These are phyloP conservation scores for Russula sp. DNA, from an alignment of 768 basidiomycete species.

Conservation along the genomic window DNA sequence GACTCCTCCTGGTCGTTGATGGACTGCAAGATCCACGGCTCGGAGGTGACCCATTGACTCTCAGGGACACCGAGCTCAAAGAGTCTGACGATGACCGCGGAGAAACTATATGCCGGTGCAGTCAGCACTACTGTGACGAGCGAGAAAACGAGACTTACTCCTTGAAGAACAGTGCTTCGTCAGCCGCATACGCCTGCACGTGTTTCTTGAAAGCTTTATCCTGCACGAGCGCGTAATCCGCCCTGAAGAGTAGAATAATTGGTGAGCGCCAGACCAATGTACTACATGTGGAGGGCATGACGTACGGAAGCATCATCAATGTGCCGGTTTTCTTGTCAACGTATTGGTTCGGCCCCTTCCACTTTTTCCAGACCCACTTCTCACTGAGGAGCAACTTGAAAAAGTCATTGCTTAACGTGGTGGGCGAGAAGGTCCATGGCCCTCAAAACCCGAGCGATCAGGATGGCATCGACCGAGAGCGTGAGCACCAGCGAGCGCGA, in stretches of 20 bases:
- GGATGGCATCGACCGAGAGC: constrained; percentile 94
- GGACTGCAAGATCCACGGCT: constrained; percentile 73
- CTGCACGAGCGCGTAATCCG: constrained; percentile 83
- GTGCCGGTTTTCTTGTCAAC: constrained; percentile 86
- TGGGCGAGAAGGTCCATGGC: constrained; percentile 95
- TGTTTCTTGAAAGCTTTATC: constrained; percentile 93
- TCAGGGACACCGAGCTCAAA: constrained; percentile 93
- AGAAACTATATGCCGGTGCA: constrained; percentile 57
- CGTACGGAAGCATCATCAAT: constrained; percentile 95
- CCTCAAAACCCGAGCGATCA: constrained; percentile 76
- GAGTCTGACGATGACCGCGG: constrained; percentile 68
- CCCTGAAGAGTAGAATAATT: constrained; percentile 41
- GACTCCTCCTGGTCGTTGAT: constrained; percentile 42
- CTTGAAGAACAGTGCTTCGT: constrained; percentile 85
- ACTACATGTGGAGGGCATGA: constrained; percentile 27
- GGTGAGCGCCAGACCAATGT: neutral
- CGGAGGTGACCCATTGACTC: constrained; percentile 66
- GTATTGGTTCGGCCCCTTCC: constrained; percentile 90
- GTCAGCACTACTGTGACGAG: constrained; percentile 13
- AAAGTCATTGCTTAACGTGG: constrained; percentile 82
- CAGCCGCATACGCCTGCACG: constrained; percentile 82
- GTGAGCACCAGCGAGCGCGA: constrained; percentile 90
- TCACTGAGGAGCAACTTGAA: constrained; percentile 84
- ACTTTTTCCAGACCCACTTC: constrained; percentile 96
- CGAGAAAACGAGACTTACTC: constrained; percentile 58